A percentile compares a stretch with the other conserved stretches of the same genome.
phyloP scores from a whole-genome alignment of 306 rosid species.

The Vigna trinervia region DNA sequence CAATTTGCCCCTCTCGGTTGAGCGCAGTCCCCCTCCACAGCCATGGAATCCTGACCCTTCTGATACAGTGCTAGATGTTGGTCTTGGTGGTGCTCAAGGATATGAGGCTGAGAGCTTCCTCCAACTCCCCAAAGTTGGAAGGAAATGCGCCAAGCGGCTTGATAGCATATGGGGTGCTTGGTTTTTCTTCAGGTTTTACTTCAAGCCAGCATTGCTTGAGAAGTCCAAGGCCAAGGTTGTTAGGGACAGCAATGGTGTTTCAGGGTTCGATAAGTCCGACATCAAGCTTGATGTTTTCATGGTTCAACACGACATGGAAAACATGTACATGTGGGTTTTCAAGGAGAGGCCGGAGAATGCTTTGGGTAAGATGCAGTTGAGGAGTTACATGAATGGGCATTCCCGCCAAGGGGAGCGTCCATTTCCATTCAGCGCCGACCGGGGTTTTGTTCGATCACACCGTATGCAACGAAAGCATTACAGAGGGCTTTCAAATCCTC shows the following conservation, averaged over 20 bases:
- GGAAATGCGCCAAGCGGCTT: conserved; percentile 60
- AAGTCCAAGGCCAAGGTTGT: conserved; percentile 57
- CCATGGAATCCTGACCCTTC: conserved; percentile 57
- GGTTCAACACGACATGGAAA: conserved; percentile 79
- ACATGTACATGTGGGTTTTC: conserved; percentile 79
- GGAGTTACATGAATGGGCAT: conserved; percentile 77
- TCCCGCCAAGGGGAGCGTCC: conserved; percentile 73
- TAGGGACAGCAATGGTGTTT: conserved; percentile 55
- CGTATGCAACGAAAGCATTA: conserved; percentile 77
- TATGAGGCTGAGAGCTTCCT: conserved; percentile 57
- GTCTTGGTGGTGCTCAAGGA: conserved; percentile 54
- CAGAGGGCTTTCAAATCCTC: conserved; percentile 72
- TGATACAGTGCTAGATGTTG: conserved; percentile 57
- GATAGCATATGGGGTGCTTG: conserved; percentile 74
- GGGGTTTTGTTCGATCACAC: conserved; percentile 71
- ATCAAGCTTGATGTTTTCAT: conserved; percentile 68
- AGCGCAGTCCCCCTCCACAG: conserved; percentile 65
- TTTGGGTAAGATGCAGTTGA: conserved; percentile 70
- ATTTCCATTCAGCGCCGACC: conserved; percentile 66
- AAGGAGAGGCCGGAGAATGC: conserved; percentile 75
- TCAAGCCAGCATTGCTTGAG: conserved; percentile 64
- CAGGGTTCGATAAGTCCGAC: conserved; percentile 62
- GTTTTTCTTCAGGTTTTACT: conserved; percentile 69
- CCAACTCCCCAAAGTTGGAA: conserved; percentile 56
- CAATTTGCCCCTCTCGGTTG: conserved; percentile 63